Evolutionary conservation across 371 early-diverging fungal species (phyloP), one percentile per base, ranked within the genome.

Genomic region (Mucor irregularis): DNA sequence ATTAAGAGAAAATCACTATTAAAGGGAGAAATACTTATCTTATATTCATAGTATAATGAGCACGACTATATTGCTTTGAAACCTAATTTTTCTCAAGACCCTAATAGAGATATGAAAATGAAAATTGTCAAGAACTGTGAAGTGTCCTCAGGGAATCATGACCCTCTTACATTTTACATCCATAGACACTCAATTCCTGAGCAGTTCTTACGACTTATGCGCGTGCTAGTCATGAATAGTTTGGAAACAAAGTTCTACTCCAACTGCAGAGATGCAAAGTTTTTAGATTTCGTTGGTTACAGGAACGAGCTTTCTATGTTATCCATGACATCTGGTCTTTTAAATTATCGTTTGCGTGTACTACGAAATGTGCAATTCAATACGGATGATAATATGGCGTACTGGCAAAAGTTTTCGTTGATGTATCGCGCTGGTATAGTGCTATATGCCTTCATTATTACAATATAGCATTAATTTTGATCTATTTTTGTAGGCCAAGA

Each of bases 181-280:
- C 74, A 76, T 16, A 56, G 66, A 16, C 50, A 62, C 26, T 56
- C 48, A 25, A 62, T 85, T 39, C 84, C 85, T 2, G 37, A 48
- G 22, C 62, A 50, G 8, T 69, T 85, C 28, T 47, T 83, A 37
- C 64, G 71, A 38, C 56, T 80, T 29, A 80, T 87, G 77, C 78
- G 87, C 2, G 83, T 86, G 0, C 61, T 86, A 67, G 80, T 78
- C 6, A 87, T 87, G 88, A 86, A 80, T 29, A 60, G 58, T 11
- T 52, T 59, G 0, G 88, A 87, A 34, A 51, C 64, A 4, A 46
- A 56, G 3, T 46, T 49, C 25, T 81, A 69, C 33, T 25, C 29
- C 6, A 47, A 53, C 0, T 65, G 68, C 33, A 40, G 33, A 13
- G 61, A 67, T 28, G 7, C 53, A 5, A 43, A 35, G 3, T 51